These are phyloP conservation scores for Gomphus sp. DNA, from an alignment of 1,284 basidiomycete genomes.

Conservation along the genomic window DNA sequence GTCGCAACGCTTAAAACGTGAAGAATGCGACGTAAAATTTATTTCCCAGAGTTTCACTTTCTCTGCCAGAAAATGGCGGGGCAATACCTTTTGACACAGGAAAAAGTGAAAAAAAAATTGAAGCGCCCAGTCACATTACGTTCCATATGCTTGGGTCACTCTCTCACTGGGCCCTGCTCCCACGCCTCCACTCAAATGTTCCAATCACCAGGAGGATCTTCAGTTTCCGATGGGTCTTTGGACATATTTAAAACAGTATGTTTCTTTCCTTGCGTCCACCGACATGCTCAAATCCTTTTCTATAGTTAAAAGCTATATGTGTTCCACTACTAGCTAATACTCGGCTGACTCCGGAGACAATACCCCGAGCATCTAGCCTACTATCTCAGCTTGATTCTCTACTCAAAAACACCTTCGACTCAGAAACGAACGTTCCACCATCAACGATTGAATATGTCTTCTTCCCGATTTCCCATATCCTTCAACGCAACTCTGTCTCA, in stretches of 20 bases:
- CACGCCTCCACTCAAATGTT: background rate
- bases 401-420: constrained; percentile 35
- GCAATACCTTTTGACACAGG: too few species aligned
- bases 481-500: constrained; percentile 60
- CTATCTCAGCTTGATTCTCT: constrained; percentile 42
- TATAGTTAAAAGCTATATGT: constrained; percentile 61
- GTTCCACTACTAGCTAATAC: constrained; percentile 70
- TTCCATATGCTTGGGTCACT: too few species aligned
- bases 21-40: too few species aligned
- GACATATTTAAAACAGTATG: background rate
- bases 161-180: too few species aligned
- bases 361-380: constrained; percentile 40
- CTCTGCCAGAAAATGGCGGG: too few species aligned
- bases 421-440: constrained; percentile 35
- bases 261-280: background rate
- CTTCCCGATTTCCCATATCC: constrained; percentile 76
- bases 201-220: background rate
- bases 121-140: too few species aligned
- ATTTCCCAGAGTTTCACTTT: too few species aligned
- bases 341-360: constrained; percentile 41
- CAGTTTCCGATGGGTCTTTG: background rate
- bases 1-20: too few species aligned
- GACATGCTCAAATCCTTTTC: background rate
- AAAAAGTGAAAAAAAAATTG: too few species aligned
- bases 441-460: constrained; percentile 78